Evolutionary conservation across 1,139 yeast species (phyloP).

Genomic region (Diutina scorzettiae): DNA sequence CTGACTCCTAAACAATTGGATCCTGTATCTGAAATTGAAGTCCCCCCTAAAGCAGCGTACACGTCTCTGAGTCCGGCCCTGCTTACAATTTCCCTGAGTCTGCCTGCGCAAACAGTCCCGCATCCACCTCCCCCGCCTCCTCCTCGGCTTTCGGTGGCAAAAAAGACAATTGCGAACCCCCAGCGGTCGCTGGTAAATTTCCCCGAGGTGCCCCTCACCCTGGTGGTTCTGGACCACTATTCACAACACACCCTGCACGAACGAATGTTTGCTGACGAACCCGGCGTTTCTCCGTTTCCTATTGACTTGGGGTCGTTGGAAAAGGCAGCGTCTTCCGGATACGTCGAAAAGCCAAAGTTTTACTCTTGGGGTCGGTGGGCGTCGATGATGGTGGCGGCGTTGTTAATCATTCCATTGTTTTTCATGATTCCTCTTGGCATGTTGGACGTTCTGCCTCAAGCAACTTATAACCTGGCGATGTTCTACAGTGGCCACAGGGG

Average conservation of each 20-base stretch:
- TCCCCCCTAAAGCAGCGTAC: not conserved
- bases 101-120: not conserved
- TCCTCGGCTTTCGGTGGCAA: not conserved
- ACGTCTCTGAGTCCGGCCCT: not conserved
- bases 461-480: not conserved
- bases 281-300: not conserved
- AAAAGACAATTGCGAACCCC: not conserved
- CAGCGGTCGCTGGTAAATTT: too few relatives aligned
- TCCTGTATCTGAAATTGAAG: not conserved
- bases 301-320: not conserved
- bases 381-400: not conserved
- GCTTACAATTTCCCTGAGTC: not conserved
- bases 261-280: not conserved
- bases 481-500: not conserved
- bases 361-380: not conserved
- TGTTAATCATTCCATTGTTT: not conserved
- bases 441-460: not conserved
- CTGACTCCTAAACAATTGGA: constrained; percentile 4
- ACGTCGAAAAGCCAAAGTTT: not conserved
- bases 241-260: not conserved
- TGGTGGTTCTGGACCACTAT: constrained; percentile 1
- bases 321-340: not conserved
- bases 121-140: not conserved
- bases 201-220: not conserved
- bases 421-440: not conserved